Evolutionary conservation across 2,329 filamentous ascomycete genomes (phyloP).

Genomic region (Xenosphaeropsis pyriputrescens): DNA sequence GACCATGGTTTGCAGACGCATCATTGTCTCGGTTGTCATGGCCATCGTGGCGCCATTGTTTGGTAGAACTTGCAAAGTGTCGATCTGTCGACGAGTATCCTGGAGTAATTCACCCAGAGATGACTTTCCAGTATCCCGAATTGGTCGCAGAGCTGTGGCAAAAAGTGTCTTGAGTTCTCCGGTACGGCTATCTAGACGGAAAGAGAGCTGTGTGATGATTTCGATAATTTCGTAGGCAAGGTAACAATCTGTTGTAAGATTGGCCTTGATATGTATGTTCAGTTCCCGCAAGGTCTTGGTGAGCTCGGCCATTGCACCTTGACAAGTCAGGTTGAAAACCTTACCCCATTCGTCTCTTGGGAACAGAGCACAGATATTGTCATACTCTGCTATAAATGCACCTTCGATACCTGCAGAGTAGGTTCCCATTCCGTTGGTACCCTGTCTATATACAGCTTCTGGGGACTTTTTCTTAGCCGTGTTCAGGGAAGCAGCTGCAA

Average conservation of each 20-base stretch:
- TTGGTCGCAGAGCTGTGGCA: constrained; percentile 72
- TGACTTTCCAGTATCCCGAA: constrained; percentile 80
- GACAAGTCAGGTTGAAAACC: constrained; percentile 67
- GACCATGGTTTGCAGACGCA: constrained; percentile 72
- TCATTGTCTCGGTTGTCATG: constrained; percentile 73
- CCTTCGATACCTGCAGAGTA: constrained; percentile 82
- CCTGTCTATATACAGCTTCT: constrained; percentile 73
- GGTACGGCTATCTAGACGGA: constrained; percentile 65
- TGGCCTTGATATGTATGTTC: constrained; percentile 76
- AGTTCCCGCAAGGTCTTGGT: constrained; percentile 76
- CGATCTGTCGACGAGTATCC: constrained; percentile 61
- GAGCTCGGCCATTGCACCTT: constrained; percentile 65
- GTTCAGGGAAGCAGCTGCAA: constrained; percentile 76
- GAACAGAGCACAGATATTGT: constrained; percentile 81
- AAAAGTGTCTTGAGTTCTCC: constrained; percentile 76
- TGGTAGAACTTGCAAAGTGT: constrained; percentile 52
- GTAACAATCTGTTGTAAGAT: constrained; percentile 83
- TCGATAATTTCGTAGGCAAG: constrained; percentile 92
- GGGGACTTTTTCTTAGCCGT: constrained; percentile 64
- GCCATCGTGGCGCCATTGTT: constrained; percentile 66
- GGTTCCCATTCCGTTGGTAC: constrained; percentile 80
- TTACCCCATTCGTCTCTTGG: constrained; percentile 70
- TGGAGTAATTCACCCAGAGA: constrained; percentile 75
- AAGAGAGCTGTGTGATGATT: constrained; percentile 68
- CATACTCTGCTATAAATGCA: constrained; percentile 77